Evolutionary conservation across 352 stramenopile species (phyloP).

Genomic region (Phytophthora pluvialis): DNA sequence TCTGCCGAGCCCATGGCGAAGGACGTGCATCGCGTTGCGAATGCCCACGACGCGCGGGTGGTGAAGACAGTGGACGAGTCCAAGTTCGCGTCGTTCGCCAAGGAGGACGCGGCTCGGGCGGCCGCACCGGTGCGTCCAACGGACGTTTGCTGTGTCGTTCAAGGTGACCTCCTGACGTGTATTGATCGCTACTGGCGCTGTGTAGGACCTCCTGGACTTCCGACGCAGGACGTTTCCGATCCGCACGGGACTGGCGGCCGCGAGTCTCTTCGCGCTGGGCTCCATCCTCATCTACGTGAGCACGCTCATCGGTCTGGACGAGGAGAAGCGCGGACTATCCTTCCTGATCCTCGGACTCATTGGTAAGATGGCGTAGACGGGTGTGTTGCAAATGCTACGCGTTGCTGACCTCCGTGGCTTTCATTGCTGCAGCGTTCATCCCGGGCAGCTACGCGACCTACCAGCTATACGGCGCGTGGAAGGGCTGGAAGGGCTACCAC

Average conservation of each 20-base stretch:
- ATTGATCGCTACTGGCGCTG: slow-evolving; percentile 1
- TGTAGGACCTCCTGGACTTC: slow-evolving; percentile 43
- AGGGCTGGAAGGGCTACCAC: slow-evolving; percentile 86
- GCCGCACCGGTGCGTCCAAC: slow-evolving; percentile 33
- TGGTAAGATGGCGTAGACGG: slow-evolving; percentile 38
- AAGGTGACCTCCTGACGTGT: background rate
- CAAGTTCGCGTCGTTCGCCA: slow-evolving; percentile 45
- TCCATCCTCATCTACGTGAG: slow-evolving; percentile 81
- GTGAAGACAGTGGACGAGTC: slow-evolving; percentile 42
- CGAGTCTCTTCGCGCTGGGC: slow-evolving; percentile 73
- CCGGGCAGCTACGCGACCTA: slow-evolving; percentile 80
- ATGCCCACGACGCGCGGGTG: slow-evolving; percentile 36
- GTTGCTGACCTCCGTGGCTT: background rate
- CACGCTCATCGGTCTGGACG: slow-evolving; percentile 78
- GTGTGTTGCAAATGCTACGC: background rate
- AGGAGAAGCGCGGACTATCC: slow-evolving; percentile 72
- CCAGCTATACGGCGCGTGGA: slow-evolving; percentile 83
- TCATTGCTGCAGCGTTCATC: slow-evolving; percentile 69
- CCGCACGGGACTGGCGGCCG: slow-evolving; percentile 73
- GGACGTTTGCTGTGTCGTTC: background rate
- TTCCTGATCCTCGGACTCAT: slow-evolving; percentile 85
- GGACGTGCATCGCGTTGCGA: slow-evolving; percentile 48
- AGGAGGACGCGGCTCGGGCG: slow-evolving; percentile 37
- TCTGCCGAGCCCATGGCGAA: slow-evolving; percentile 51
- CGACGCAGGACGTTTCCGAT: slow-evolving; percentile 70